phyloP scores from a whole-genome alignment of 2,329 filamentous ascomycete species.

The Penicillium sp. region DNA sequence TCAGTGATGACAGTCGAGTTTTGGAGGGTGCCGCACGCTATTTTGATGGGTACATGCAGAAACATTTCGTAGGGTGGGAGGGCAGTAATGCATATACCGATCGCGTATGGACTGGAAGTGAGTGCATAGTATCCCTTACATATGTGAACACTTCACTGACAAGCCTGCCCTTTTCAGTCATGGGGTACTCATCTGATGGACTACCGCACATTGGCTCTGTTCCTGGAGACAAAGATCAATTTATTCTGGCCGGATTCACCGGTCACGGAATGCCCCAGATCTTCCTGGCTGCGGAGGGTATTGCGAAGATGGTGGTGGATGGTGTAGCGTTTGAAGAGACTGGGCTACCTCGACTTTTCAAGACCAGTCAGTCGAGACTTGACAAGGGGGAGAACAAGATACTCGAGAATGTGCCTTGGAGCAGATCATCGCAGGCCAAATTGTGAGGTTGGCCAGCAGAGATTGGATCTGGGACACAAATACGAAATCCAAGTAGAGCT shows the following conservation, averaged over 20 bases:
- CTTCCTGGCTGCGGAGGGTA: conserved; percentile 60
- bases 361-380: conserved; percentile 31
- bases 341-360: conserved; percentile 36
- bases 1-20: conserved; percentile 52
- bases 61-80: conserved; percentile 41
- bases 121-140: conserved; percentile 12
- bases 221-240: conserved; percentile 51
- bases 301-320: conserved; percentile 57
- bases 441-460: background rate
- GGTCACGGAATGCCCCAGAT: conserved; percentile 69
- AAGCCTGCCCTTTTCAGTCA: conserved; percentile 43
- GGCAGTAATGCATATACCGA: conserved; percentile 34
- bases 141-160: background rate
- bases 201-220: conserved; percentile 57
- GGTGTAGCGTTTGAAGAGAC: conserved; percentile 29
- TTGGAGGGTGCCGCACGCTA: conserved; percentile 47
- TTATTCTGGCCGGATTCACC: conserved; percentile 63
- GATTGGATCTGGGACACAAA: too few species aligned
- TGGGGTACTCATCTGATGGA: conserved; percentile 55
- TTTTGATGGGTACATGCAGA: conserved; percentile 44
- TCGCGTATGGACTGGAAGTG: conserved; percentile 40
- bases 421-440: conserved; percentile 3
- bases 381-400: conserved; percentile 24
- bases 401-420: conserved; percentile 3
- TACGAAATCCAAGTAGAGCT: too few species aligned